phyloP scores from a whole-genome alignment of 768 basidiomycete species.

The Amanita rimosa region DNA sequence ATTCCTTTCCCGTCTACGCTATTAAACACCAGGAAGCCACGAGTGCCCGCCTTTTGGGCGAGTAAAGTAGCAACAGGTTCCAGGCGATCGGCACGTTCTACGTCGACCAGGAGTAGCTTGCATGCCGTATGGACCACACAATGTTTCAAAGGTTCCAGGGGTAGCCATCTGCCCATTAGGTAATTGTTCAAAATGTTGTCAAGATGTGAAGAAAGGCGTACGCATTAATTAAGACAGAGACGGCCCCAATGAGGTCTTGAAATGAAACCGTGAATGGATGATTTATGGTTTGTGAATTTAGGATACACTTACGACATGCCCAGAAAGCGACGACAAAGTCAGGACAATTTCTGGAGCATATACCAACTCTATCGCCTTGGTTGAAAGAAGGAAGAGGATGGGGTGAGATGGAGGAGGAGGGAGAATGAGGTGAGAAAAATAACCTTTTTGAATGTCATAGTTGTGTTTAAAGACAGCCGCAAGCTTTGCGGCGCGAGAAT shows the following conservation, averaged over 20 bases:
- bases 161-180: conserved; percentile 24
- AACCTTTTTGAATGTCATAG: conserved; percentile 41
- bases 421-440: not conserved
- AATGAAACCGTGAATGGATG: no score
- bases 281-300: not conserved
- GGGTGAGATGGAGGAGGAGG: not conserved
- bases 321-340: conserved; percentile 36
- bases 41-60: conserved; percentile 17
- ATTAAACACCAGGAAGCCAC: conserved; percentile 31
- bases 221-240: conserved; percentile 37
- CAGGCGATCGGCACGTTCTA: conserved; percentile 31
- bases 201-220: conserved; percentile 12
- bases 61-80: conserved; percentile 17
- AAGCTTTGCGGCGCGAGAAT: conserved; percentile 23
- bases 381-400: not conserved
- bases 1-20: conserved; percentile 26
- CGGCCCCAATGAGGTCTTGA: conserved; percentile 35
- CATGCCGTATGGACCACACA: conserved; percentile 32
- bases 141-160: conserved; percentile 26
- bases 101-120: conserved; percentile 33
- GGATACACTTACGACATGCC: conserved; percentile 30
- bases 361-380: conserved; percentile 29
- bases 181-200: not conserved
- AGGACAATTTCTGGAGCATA: conserved; percentile 38
- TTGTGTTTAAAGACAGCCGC: conserved; percentile 24